Evolutionary conservation across 352 stramenopile species (phyloP).

Genomic region (Globisporangium ultimum): DNA sequence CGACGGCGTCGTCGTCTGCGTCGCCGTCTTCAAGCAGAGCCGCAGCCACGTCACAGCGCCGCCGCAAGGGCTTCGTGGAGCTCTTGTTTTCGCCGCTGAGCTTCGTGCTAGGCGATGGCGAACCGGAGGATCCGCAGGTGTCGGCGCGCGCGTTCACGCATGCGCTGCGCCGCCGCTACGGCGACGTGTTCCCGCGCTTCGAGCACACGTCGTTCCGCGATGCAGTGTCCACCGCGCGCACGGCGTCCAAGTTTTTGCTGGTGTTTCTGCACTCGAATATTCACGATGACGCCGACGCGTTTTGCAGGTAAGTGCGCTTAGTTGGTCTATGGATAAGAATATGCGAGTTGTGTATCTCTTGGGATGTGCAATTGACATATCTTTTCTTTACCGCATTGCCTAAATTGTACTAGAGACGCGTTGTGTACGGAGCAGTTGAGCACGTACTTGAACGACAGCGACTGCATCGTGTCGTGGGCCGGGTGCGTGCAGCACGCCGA

Average conservation of each 20-base stretch:
- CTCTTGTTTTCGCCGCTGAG: slow-evolving; percentile 73
- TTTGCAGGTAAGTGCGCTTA: slow-evolving; percentile 45
- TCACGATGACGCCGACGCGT: slow-evolving; percentile 71
- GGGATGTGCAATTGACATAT: not conserved
- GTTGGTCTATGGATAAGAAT: not conserved
- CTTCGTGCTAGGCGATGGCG: slow-evolving; percentile 67
- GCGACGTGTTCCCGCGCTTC: slow-evolving; percentile 60
- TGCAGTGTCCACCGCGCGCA: slow-evolving; percentile 71
- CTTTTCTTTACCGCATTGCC: no score
- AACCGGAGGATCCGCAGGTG: slow-evolving; percentile 62
- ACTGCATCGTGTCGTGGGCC: slow-evolving; percentile 81
- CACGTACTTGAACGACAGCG: slow-evolving; percentile 73
- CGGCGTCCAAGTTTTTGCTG: slow-evolving; percentile 79
- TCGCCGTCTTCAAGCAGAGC: not conserved
- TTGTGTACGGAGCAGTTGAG: slow-evolving; percentile 74
- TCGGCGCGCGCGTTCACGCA: slow-evolving; percentile 55
- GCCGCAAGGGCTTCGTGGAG: slow-evolving; percentile 63
- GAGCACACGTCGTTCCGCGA: slow-evolving; percentile 82
- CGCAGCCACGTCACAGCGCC: not conserved
- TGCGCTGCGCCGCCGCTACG: slow-evolving; percentile 52
- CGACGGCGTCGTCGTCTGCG: slow-evolving; percentile 12
- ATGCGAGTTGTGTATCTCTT: slow-evolving; percentile 8
- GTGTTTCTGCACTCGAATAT: slow-evolving; percentile 85
- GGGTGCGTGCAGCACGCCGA: slow-evolving; percentile 79
- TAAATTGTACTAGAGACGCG: slow-evolving; percentile 25